Base-by-base conservation (phyloP, 129 eudicot genomes). In the Tagetes patula region DNA sequence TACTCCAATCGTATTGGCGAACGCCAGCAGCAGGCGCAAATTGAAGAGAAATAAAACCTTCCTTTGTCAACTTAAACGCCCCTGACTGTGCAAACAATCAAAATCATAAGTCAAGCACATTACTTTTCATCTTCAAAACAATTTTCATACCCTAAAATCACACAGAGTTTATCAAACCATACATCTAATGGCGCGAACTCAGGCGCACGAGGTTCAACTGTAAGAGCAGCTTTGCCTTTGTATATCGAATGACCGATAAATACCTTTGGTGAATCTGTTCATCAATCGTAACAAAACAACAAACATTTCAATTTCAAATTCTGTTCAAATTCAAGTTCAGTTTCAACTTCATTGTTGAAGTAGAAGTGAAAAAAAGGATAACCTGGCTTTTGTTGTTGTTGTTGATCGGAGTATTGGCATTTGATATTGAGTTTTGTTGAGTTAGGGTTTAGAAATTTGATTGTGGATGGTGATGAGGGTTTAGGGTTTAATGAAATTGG, bases 1-100 rank as follows among this genome's bases (percentile, higher is more conserved):
- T 76, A 63, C 87, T 76, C 96, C 96, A 93, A 79, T 93, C 98
- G 76, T 93, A 93, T 69, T 85, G 95, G 45, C 98, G 98, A 69
- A 81, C 85, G 77, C 91, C 89, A 30, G 88, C 80, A 41, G 96
- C 90, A 40, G 98, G 98, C 62, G 98, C 98, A 82, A 93, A 89
- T 58, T 93, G 95, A 79, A 93, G 98, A 75, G 84, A 70, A 58
- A 93, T 83, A 66, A 52, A 82, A 31, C 98, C 98, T 75, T 93
- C 98, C 73, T 80, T 87, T 6, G 92, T 77, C 66, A 89, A 54
- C 87, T 93, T 93, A 60, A 80, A 87, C 38, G 96, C 87, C 60
- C 98, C 98, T 3, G 98, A 85, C 98, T 93, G 83, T 60, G 32
- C 69, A 80, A 67, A 52, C 62, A 70, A 43, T 32, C 54, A 50